Base-by-base conservation (phyloP, 495 filamentous ascomycete genomes). In the Annulohypoxylon stygium region DNA sequence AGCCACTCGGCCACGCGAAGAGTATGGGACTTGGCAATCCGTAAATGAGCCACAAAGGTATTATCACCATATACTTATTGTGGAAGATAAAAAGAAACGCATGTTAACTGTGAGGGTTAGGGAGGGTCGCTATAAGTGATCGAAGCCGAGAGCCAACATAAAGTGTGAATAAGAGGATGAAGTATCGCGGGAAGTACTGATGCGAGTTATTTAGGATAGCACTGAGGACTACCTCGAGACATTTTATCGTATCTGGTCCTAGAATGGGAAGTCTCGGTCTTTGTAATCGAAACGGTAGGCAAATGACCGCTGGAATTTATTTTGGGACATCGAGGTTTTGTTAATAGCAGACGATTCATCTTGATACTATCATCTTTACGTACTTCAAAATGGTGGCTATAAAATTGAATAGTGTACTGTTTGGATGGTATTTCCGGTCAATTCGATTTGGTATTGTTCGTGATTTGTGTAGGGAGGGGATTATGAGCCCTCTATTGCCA, bases 361-460 rank as follows among this genome's bases (percentile, higher is more conserved):
- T 34, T 11, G 3, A 16, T 57, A 37, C 2, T 57, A 11, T 18
- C 30, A 55, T 34, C 26, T 1, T 55, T 34, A 3, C 25, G 12
- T 33, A 55, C 5, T 34, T 55, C 51, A 14, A 34, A 55, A 34
- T n/a, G 23, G 11, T 55, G 14, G 26, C 25, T 8, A 37, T 25
- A 10, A 4, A 55, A 26, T 33, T 30, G 50, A n/a, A 11, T 54
- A 33, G 8, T 30, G 10, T n/a, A 33, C 2, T 54, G 25, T 14
- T 14, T 54, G 10, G 25, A 12, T 33, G 23, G 50, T 5, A 30
- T 36, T 57, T 57, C 23, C 12, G 14, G 39, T 36, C 48, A 59
- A 60, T 70, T 70, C 51, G 34, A 48, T 11, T 26, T 67, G 59
- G 41, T 48, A 66, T 67, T 70, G 16, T 54, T 70, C 64, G 59